Conservation (phyloP, 2,329 filamentous ascomycete genomes). For the Trichoderma sp. region DNA sequence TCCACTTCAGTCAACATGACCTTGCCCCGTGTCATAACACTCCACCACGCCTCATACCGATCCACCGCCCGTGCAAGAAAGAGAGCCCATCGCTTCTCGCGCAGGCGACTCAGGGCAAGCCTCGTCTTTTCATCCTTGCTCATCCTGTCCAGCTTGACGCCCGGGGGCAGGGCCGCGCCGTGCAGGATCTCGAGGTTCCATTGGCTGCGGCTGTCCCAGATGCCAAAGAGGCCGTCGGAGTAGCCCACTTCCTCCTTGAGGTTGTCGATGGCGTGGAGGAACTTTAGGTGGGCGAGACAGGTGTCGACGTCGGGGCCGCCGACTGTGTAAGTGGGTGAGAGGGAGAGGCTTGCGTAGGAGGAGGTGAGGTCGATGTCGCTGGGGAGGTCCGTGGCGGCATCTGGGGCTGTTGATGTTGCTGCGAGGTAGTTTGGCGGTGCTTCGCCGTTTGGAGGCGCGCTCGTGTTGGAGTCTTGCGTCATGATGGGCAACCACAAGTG, state of each 20-base stretch:
- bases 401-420: neutral
- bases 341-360: conserved; percentile 19
- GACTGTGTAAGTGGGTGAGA: neutral
- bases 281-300: conserved; percentile 73
- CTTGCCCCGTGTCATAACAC: conserved; percentile 37
- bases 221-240: conserved; percentile 66
- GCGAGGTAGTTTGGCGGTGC: conserved; percentile 16
- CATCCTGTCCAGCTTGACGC: conserved; percentile 30
- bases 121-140: conserved; percentile 38
- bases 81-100: conserved; percentile 74
- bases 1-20: conserved; percentile 41
- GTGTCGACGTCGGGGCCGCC: conserved; percentile 44
- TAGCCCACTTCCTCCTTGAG: conserved; percentile 70
- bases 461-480: neutral
- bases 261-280: conserved; percentile 67
- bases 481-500: neutral
- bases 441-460: neutral
- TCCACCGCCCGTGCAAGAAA: conserved; percentile 69
- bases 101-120: conserved; percentile 52
- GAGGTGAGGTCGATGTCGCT: conserved; percentile 17
- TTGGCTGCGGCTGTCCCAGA: conserved; percentile 54
- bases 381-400: neutral
- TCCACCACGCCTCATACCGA: conserved; percentile 70
- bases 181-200: conserved; percentile 10
- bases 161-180: conserved; percentile 25